Evolutionary conservation across 1,139 yeast genomes (phyloP).

Genomic region (Meyerozyma carpophila): DNA sequence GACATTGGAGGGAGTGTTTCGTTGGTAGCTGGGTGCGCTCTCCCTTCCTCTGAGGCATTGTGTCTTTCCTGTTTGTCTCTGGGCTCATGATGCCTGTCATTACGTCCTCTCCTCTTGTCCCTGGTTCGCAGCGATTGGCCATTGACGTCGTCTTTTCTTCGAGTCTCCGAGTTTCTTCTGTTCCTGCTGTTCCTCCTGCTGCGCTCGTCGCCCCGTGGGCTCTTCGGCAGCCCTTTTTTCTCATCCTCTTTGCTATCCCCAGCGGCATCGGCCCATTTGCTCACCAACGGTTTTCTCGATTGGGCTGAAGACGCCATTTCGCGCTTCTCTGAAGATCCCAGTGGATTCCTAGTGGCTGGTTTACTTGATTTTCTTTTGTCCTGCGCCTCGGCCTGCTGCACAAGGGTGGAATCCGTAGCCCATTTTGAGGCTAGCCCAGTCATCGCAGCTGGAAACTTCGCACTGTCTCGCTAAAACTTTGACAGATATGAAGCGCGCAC

Average conservation of each 20-base stretch:
- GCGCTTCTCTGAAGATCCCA: neutral
- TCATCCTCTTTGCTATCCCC: neutral
- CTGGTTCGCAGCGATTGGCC: conserved; percentile 11
- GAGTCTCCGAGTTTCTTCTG: neutral
- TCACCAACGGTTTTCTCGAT: conserved; percentile 15
- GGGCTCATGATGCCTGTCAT: conserved; percentile 2
- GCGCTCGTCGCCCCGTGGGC: neutral
- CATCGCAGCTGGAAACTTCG: conserved; percentile 12
- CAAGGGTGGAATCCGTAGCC: conserved; percentile 30
- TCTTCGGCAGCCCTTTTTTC: neutral
- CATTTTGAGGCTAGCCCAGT: conserved; percentile 33
- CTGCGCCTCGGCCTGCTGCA: conserved; percentile 18
- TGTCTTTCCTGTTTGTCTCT: neutral
- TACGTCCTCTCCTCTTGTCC: conserved; percentile 2
- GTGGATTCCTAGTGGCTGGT: conserved; percentile 1
- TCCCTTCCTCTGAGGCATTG: neutral
- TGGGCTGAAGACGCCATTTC: conserved; percentile 1
- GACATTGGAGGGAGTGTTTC: conserved; percentile 19
- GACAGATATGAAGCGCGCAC: neutral
- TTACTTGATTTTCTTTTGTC: conserved; percentile 10
- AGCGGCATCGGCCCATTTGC: conserved; percentile 25
- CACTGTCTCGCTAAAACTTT: neutral
- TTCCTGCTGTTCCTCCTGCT: neutral
- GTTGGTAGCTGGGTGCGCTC: conserved; percentile 4
- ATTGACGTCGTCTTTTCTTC: conserved; percentile 8